Percentiles rank a stretch among this genome's conserved stretches.
Evolutionary conservation across 805 yeast genomes (phyloP).

Genomic region (Lachancea sp.): DNA sequence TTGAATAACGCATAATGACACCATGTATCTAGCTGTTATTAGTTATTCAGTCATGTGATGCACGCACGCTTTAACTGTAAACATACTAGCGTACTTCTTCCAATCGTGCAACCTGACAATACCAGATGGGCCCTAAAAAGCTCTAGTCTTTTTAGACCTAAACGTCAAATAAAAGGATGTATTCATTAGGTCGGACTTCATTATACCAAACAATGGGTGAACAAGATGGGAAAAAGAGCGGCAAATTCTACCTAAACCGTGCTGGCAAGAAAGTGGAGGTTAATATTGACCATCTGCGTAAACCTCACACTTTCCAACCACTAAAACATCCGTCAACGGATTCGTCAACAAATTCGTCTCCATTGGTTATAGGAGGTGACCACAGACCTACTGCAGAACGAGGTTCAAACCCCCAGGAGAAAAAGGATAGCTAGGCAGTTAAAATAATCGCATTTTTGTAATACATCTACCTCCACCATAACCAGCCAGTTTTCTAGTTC

Average conservation of each 20-base stretch:
- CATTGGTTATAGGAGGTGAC: constrained; percentile 19
- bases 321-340: constrained; percentile 1
- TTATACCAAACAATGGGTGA: neutral
- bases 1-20: too few relatives aligned
- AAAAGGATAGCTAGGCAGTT: neutral
- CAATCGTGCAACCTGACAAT: too few relatives aligned
- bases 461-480: neutral
- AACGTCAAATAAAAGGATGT: neutral
- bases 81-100: too few relatives aligned
- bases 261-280: constrained; percentile 22
- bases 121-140: too few relatives aligned
- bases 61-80: too few relatives aligned
- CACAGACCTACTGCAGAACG: constrained; percentile 19
- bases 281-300: constrained; percentile 18
- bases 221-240: neutral
- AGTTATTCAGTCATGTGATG: too few relatives aligned
- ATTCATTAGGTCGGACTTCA: neutral
- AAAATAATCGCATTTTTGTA: neutral
- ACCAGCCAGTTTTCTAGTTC: too few relatives aligned
- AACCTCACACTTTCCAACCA: constrained; percentile 22
- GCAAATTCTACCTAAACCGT: constrained; percentile 15
- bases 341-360: neutral
- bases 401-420: neutral
- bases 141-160: too few relatives aligned
- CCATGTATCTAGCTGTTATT: too few relatives aligned